A percentile compares a stretch with the other conserved stretches of the same genome.
Conservation (phyloP, 23 red algal species). For the Gracilaria vermiculophylla region DNA sequence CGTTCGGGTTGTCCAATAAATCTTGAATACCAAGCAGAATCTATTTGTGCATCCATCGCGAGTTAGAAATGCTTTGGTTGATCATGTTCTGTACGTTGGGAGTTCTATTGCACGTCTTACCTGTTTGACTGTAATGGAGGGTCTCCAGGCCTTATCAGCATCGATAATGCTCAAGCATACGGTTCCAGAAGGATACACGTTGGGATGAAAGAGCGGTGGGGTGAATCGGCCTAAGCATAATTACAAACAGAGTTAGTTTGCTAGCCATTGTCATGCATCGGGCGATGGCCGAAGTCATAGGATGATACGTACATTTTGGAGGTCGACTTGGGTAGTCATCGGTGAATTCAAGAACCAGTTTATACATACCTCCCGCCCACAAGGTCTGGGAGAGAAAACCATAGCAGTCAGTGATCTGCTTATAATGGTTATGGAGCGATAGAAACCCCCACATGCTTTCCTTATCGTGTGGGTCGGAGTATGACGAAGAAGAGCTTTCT, state of each 20-base stretch:
- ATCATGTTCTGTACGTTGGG: background rate
- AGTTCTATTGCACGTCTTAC: background rate
- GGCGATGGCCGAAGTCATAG: background rate
- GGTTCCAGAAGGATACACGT: conserved; percentile 98
- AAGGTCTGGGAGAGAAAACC: conserved; percentile 49
- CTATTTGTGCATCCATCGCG: too few species aligned
- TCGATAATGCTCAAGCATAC: conserved; percentile 97
- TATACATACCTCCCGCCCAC: conserved; percentile 87
- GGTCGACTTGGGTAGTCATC: conserved; percentile 92
- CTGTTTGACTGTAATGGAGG: conserved; percentile 93
- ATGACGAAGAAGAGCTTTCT: background rate
- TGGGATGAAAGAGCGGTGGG: conserved; percentile 98
- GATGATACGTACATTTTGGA: conserved; percentile 70
- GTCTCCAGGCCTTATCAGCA: conserved; percentile 92
- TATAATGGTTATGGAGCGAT: background rate
- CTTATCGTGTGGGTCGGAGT: background rate
- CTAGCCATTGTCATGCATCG: background rate
- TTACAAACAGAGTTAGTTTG: background rate
- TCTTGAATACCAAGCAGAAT: conserved; percentile 97
- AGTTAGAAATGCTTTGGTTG: background rate
- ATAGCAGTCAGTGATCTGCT: background rate
- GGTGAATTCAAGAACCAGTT: conserved; percentile 84
- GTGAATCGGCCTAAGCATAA: conserved; percentile 67
- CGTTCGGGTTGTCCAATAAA: conserved; percentile 85
- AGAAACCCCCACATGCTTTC: background rate